A percentile compares a stretch with the other conserved stretches of the same genome.
Evolutionary conservation across 305 asterid genomes (phyloP).

Genomic region (Lippia alba): DNA sequence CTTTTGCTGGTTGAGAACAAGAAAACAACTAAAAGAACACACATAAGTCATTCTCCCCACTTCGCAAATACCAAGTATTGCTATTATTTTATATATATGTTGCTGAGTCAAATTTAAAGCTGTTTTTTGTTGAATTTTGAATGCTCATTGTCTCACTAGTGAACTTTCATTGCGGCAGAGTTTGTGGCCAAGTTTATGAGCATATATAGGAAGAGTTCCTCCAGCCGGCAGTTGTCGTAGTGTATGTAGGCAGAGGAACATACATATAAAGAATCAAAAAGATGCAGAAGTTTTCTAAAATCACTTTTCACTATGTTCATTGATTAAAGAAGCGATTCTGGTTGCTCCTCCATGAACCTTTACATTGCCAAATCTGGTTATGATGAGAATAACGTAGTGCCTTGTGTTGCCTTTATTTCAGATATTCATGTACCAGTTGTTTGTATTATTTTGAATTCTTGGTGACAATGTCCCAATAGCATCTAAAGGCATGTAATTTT

Average conservation of each 20-base stretch:
- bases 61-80: not conserved
- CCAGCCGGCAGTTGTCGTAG: conserved; percentile 44
- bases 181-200: conserved; percentile 88
- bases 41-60: not conserved
- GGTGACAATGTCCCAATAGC: too few relatives aligned
- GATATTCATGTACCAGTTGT: not conserved
- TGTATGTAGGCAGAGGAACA: not conserved
- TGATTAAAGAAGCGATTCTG: not conserved
- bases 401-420: not conserved
- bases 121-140: not conserved
- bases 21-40: not conserved
- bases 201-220: conserved; percentile 65
- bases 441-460: too few relatives aligned
- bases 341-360: not conserved
- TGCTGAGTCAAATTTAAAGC: not conserved
- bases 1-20: conserved; percentile 6
- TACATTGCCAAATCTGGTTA: not conserved
- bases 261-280: too few relatives aligned
- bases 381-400: not conserved
- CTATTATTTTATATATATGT: not conserved
- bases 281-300: not conserved
- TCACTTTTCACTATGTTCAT: not conserved
- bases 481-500: too few relatives aligned
- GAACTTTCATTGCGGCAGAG: conserved; percentile 54
- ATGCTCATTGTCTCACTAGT: not conserved